phyloP scores from a whole-genome alignment of 192 early-diverging fungal species.

The Backusella parvicylindrica region DNA sequence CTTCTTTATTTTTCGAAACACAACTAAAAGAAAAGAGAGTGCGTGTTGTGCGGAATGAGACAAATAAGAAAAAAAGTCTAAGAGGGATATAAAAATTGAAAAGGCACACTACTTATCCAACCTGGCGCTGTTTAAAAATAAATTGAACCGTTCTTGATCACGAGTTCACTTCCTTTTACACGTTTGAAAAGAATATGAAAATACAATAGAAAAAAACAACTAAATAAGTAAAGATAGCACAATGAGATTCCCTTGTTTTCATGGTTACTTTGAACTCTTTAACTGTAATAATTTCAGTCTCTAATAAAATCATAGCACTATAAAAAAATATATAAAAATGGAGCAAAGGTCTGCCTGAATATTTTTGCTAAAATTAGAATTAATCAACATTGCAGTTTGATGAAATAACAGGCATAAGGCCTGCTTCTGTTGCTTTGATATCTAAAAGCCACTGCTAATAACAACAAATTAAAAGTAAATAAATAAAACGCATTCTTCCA shows the following conservation, averaged over 20 bases:
- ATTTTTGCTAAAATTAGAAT: not conserved
- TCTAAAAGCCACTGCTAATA: too few relatives aligned
- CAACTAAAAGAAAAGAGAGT: not conserved
- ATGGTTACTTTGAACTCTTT: not conserved
- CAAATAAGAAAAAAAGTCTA: not conserved
- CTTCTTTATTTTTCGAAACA: not conserved
- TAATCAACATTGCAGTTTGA: not conserved
- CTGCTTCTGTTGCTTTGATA: too few relatives aligned
- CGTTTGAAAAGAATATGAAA: too few relatives aligned
- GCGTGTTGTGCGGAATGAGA: not conserved
- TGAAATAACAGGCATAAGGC: too few relatives aligned
- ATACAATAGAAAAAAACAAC: not conserved
- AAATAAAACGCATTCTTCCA: too few relatives aligned
- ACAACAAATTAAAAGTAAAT: too few relatives aligned
- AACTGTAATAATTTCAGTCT: not conserved
- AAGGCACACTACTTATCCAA: not conserved
- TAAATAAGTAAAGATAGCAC: too few relatives aligned
- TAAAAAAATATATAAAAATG: too few relatives aligned
- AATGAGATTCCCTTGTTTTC: too few relatives aligned
- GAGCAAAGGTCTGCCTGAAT: not conserved
- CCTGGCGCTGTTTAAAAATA: not conserved
- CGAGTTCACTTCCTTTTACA: not conserved
- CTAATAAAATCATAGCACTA: too few relatives aligned
- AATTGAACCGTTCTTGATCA: not conserved
- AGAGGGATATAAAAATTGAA: not conserved